Evolutionary conservation across 2,329 filamentous ascomycete species (phyloP), one percentile per base, ranked within the genome.

Genomic region (Colletotrichum tamarilloi): DNA sequence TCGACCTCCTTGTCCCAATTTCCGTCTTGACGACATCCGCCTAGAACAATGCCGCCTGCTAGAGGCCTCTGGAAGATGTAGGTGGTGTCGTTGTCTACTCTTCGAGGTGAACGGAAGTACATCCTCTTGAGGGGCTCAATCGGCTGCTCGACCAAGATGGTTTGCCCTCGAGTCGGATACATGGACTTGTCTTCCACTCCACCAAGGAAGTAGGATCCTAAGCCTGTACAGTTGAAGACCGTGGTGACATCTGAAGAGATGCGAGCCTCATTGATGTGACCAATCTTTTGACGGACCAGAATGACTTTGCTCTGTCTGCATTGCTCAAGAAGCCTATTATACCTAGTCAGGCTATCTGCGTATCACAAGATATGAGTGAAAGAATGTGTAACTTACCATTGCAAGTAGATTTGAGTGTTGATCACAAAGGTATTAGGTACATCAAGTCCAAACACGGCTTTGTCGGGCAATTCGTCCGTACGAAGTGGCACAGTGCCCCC

Each of bases 331-430:
- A 98, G 91, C 73, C 73, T 73, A 8, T 19, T 38, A 26, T 26
- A 26, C 26, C 0, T 8, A 16, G 30, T 59, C 52, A 67, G 35
- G 32, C 2, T 4, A 2, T 38, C 6, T 16, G 16, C 9, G 26
- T 9, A 57, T 5, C 11, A 19, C 7, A 6, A 14, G 32, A 28
- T 19, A 28, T 2, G 1, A 11, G 1, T 8, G 6, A 30, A 11
- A 5, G 3, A 8, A 4, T 4, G 4, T 19, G 26, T 1, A 7
- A 24, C 64, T 16, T 16, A 73, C 91, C 94, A 98, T 4, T 94
- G 91, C 2, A 98, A 90, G 83, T 98, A 98, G 71, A 98, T 84
- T 55, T 93, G 91, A 0, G 94, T 94, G 84, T 98, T 98, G 81
- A 85, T 80, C 30, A 82, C 76, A 77, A 84, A 85, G 3, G 81